These are phyloP conservation scores for Prunus fruticosa DNA, from an alignment of 306 rosid genomes.

Conservation along the genomic window DNA sequence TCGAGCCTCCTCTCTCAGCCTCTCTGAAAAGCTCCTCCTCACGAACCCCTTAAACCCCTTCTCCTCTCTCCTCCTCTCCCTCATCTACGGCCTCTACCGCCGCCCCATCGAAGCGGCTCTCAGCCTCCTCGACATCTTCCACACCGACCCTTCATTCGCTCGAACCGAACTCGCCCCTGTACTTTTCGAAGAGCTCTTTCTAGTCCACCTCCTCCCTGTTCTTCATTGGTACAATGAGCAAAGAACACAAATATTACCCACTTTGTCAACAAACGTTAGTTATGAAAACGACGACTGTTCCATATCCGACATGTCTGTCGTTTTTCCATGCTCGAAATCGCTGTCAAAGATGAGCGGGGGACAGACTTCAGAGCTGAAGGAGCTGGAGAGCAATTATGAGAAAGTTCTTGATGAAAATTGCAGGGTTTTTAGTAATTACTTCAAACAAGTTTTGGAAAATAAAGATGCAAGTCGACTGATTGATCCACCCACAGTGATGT, in stretches of 20 bases:
- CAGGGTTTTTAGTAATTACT: conserved; percentile 49
- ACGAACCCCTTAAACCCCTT: conserved; percentile 40
- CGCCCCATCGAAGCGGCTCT: conserved; percentile 44
- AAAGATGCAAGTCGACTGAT: conserved; percentile 24
- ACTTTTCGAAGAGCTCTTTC: conserved; percentile 65
- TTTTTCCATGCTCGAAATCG: conserved; percentile 44
- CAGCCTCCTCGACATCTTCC: conserved; percentile 50
- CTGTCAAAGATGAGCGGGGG: conserved; percentile 64
- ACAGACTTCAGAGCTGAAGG: conserved; percentile 62
- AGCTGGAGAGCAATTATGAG: conserved; percentile 59
- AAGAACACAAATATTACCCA: conserved; percentile 45
- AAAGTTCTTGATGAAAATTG: conserved; percentile 67
- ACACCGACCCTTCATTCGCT: conserved; percentile 46
- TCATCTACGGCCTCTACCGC: conserved; percentile 46
- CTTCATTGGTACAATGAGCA: conserved; percentile 48
- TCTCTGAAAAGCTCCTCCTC: conserved; percentile 63
- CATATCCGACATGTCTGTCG: conserved; percentile 25
- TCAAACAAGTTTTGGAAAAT: conserved; percentile 45
- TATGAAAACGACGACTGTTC: conserved; percentile 34
- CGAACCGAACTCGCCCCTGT: conserved; percentile 64
- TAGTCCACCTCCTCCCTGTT: conserved; percentile 66
- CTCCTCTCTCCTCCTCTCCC: conserved; percentile 63
- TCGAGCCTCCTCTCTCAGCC: conserved; percentile 50
- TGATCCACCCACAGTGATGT: conserved; percentile 36
- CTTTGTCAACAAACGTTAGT: conserved; percentile 2